Evolutionary conservation across 2,329 filamentous ascomycete species (phyloP).

Genomic region (Trichoderma arundinaceum): DNA sequence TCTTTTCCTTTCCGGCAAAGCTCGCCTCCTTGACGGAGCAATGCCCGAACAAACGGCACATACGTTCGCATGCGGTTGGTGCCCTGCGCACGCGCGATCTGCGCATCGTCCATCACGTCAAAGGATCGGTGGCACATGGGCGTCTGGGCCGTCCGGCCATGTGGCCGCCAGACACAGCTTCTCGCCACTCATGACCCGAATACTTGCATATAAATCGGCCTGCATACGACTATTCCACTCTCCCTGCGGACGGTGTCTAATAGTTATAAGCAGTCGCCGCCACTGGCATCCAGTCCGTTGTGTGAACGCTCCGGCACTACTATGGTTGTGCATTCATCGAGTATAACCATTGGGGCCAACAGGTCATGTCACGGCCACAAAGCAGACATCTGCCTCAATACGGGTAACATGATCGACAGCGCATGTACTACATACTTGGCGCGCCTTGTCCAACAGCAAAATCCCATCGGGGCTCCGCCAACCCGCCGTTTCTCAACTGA

Average conservation of each 20-base stretch:
- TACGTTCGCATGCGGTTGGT: slow-evolving; percentile 10
- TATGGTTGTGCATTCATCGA: neutral
- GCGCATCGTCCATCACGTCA: slow-evolving; percentile 9
- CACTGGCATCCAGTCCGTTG: neutral
- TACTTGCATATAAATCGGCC: slow-evolving; percentile 21
- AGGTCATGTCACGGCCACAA: too few species aligned
- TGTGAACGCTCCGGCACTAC: neutral
- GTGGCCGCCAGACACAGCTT: slow-evolving; percentile 22
- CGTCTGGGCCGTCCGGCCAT: slow-evolving; percentile 22
- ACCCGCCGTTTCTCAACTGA: neutral
- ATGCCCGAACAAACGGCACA: too few species aligned
- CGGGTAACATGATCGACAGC: slow-evolving; percentile 16
- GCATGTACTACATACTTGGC: slow-evolving; percentile 11
- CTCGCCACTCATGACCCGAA: slow-evolving; percentile 27
- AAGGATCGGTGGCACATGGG: slow-evolving; percentile 29
- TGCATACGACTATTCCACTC: slow-evolving; percentile 11
- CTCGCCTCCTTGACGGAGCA: neutral
- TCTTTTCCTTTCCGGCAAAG: slow-evolving; percentile 9
- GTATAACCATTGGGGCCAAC: neutral
- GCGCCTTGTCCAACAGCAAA: slow-evolving; percentile 10
- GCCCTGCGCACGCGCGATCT: slow-evolving; percentile 25
- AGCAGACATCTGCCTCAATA: too few species aligned
- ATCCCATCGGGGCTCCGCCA: slow-evolving; percentile 2
- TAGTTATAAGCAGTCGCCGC: neutral
- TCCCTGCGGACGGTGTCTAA: slow-evolving; percentile 20